A percentile compares a stretch with the other conserved stretches of the same genome.
These are phyloP conservation scores for Annulohypoxylon moriforme DNA, from an alignment of 495 filamentous ascomycete genomes.

Conservation along the genomic window DNA sequence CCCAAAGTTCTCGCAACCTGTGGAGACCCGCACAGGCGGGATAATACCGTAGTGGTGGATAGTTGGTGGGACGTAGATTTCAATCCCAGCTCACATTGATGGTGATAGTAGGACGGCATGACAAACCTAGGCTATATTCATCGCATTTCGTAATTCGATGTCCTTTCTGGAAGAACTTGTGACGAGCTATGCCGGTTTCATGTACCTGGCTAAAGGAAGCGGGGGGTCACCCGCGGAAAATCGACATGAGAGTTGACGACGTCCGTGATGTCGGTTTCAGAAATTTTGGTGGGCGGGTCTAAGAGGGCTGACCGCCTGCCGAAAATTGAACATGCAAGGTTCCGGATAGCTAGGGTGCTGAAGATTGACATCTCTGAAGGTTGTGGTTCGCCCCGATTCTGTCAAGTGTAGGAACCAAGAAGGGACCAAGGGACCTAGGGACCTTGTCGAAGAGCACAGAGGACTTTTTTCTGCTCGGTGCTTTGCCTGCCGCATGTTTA, in stretches of 20 bases:
- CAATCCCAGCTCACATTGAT: conserved; percentile 14
- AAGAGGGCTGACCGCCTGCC: conserved; percentile 32
- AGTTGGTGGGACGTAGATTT: conserved; percentile 26
- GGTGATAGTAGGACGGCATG: conserved; percentile 25
- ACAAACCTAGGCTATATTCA: conserved; percentile 10
- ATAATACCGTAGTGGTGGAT: conserved; percentile 33
- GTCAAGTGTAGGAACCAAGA: conserved; percentile 7
- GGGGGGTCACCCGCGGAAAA: conserved; percentile 19
- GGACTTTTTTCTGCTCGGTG: conserved; percentile 30
- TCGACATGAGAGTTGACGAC: conserved; percentile 36
- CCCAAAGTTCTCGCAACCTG: conserved; percentile 32
- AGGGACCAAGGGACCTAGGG: neutral
- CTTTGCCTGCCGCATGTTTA: conserved; percentile 37
- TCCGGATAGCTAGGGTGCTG: conserved; percentile 19
- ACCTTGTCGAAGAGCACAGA: conserved; percentile 14
- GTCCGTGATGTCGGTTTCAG: conserved; percentile 35
- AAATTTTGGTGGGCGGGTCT: conserved; percentile 23
- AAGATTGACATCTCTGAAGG: conserved; percentile 10
- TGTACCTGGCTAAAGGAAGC: conserved; percentile 40
- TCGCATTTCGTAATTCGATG: conserved; percentile 41
- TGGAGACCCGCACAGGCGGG: conserved; percentile 32
- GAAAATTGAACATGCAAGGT: conserved; percentile 28
- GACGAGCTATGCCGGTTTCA: conserved; percentile 43
- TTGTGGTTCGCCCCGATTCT: conserved; percentile 18
- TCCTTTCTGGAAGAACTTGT: conserved; percentile 46